Conservation (phyloP, 176 grass and related monocot genomes). For the Eragrostis nindensis region DNA sequence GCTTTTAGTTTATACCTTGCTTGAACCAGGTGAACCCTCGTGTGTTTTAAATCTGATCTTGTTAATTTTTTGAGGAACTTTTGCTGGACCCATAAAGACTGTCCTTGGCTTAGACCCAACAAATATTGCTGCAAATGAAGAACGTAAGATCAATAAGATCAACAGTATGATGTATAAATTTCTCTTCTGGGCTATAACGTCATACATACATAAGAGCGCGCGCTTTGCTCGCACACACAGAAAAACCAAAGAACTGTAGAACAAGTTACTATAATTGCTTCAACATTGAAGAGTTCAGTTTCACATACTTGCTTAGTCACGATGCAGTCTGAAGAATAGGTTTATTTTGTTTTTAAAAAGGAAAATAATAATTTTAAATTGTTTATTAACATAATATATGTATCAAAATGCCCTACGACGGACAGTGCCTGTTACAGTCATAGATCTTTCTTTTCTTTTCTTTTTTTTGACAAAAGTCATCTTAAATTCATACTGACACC, state of each 20-base stretch:
- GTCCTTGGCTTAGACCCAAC: not conserved
- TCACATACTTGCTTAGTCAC: not conserved
- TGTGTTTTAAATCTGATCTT: constrained; percentile 41
- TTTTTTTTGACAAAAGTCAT: not conserved
- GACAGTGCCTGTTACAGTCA: not conserved
- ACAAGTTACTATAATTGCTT: not conserved
- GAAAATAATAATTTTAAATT: no score
- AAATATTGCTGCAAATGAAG: constrained; percentile 36
- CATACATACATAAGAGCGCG: no score
- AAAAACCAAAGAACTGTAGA: not conserved
- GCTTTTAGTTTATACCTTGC: constrained; percentile 45
- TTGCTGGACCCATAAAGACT: constrained; percentile 41
- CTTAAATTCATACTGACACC: not conserved
- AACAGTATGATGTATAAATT: not conserved
- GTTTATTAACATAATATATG: not conserved
- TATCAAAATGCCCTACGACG: not conserved
- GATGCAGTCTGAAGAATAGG: not conserved
- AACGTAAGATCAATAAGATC: not conserved
- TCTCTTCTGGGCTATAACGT: no score
- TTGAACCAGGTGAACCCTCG: constrained; percentile 40
- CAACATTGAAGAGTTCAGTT: not conserved
- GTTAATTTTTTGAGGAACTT: constrained; percentile 34
- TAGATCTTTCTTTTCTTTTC: not conserved
- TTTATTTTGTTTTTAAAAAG: no score
- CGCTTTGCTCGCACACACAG: no score